Conservation (phyloP, 345 rosid species). For the Erysimum cheiranthoides region DNA sequence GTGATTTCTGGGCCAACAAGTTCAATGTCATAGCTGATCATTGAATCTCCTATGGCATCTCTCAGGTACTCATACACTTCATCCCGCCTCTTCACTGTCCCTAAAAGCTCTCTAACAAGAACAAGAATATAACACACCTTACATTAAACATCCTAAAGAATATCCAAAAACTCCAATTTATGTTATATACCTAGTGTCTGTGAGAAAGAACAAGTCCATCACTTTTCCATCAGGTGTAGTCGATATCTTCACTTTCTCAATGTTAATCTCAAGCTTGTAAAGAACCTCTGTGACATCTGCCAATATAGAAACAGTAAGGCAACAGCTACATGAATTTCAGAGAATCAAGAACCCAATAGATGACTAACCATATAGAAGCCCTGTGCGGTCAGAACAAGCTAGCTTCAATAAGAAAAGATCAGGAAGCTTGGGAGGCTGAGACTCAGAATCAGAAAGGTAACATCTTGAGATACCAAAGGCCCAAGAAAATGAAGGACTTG, state of each 20-base stretch:
- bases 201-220: conserved; percentile 91
- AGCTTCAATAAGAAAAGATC: conserved; percentile 85
- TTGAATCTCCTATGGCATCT: conserved; percentile 57
- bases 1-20: conserved; percentile 74
- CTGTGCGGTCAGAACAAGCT: conserved; percentile 76
- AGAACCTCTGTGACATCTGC: conserved; percentile 86
- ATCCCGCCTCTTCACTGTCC: conserved; percentile 71
- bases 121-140: conserved; percentile 24
- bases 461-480: conserved; percentile 70
- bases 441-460: conserved; percentile 63
- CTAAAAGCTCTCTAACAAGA: conserved; percentile 74
- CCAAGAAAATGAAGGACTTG: conserved; percentile 77
- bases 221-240: conserved; percentile 95
- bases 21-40: conserved; percentile 82
- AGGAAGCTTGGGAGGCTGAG: conserved; percentile 63
- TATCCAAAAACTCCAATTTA: not conserved
- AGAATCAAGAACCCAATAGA: not conserved
- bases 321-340: not conserved
- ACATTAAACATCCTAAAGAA: conserved; percentile 3
- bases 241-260: conserved; percentile 93
- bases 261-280: conserved; percentile 81
- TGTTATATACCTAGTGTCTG: conserved; percentile 76
- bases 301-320: conserved; percentile 19
- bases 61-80: conserved; percentile 57
- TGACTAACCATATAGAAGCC: conserved; percentile 82